Evolutionary conservation across 2,329 filamentous ascomycete species (phyloP), one percentile per base, ranked within the genome.

Genomic region (Sclerotinia trifoliorum): DNA sequence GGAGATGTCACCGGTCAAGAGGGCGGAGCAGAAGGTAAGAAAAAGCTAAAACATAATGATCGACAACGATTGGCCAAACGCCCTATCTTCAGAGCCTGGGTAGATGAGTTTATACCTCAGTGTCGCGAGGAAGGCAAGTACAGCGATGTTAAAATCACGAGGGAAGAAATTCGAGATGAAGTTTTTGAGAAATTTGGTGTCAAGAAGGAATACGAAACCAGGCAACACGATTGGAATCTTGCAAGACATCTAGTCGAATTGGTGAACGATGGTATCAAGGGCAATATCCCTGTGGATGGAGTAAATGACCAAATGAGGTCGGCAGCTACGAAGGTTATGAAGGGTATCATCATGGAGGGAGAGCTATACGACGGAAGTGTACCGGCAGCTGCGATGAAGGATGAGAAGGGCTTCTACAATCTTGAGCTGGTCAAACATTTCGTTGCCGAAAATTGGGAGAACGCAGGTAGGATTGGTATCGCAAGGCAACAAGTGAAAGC

Each of bases 61-160:
- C 82, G 86, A 1, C 81, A 82, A 29, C 83, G 88, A 2, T 81
- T 88, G 78, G 76, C 72, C 0, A 80, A 81, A 52, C 83, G 90
- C 0, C 82, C 83, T 0, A 81, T 87, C 39, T 93, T 87, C 75
- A 79, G 80, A 2, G 76, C 77, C 7, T 94, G 90, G 83, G 76
- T 89, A 5, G 81, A 88, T 1, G 85, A 88, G 6, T 93, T 86
- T 70, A 77, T 90, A n/a, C 86, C 88, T 0, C 74, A 74, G 2
- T 84, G 85, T 68, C 79, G 81, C 1, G 78, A 78, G 0, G 68
- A 80, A 32, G 79, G 79, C 0, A 77, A 77, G 1, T 82, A 80
- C 67, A 61, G 74, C 0, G 62, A 70, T 29, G 49, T 65, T 17
- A 70, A 69, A 1, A 55, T 75, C 1, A 75, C 75, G 2, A 80